A percentile compares a stretch with the other conserved stretches of the same genome.
phyloP scores from a whole-genome alignment of 2,329 filamentous ascomycete species.

The Trichoderma arundinaceum region DNA sequence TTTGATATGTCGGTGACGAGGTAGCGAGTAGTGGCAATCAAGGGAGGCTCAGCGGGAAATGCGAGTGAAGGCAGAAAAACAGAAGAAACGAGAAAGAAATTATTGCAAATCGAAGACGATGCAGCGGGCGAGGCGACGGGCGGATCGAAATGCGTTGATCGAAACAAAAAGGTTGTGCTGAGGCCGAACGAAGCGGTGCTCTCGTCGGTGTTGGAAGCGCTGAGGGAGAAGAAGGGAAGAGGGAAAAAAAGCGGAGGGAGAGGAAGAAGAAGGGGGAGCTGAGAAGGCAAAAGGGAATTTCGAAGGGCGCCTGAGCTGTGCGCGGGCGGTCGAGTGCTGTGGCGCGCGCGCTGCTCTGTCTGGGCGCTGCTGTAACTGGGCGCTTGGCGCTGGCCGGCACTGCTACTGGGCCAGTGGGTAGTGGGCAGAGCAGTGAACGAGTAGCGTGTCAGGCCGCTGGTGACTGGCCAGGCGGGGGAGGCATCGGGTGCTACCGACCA shows the following conservation, averaged over 20 bases:
- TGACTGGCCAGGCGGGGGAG: constrained; percentile 16
- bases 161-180: constrained; percentile 18
- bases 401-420: constrained; percentile 25
- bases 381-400: constrained; percentile 2
- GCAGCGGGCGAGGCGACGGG: constrained; percentile 11
- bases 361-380: constrained; percentile 8
- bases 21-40: constrained; percentile 18
- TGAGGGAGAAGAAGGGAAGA: constrained; percentile 24
- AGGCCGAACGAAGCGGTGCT: constrained; percentile 32
- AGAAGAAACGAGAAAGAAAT: constrained; percentile 20
- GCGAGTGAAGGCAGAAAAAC: constrained; percentile 11
- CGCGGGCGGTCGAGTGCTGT: constrained; percentile 27
- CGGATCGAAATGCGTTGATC: constrained; percentile 27
- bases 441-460: neutral
- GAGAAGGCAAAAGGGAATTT: constrained; percentile 24
- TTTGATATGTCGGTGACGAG: constrained; percentile 32
- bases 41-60: neutral
- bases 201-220: constrained; percentile 30
- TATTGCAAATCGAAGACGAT: constrained; percentile 19
- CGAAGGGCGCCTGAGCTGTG: constrained; percentile 31
- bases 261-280: neutral
- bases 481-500: constrained; percentile 30
- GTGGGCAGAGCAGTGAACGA: constrained; percentile 15
- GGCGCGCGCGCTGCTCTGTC: constrained; percentile 18
- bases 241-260: constrained; percentile 26